These are phyloP conservation scores for Pseudopyricularia cyperi DNA, from an alignment of 2,329 filamentous ascomycete species.

Conservation along the genomic window DNA sequence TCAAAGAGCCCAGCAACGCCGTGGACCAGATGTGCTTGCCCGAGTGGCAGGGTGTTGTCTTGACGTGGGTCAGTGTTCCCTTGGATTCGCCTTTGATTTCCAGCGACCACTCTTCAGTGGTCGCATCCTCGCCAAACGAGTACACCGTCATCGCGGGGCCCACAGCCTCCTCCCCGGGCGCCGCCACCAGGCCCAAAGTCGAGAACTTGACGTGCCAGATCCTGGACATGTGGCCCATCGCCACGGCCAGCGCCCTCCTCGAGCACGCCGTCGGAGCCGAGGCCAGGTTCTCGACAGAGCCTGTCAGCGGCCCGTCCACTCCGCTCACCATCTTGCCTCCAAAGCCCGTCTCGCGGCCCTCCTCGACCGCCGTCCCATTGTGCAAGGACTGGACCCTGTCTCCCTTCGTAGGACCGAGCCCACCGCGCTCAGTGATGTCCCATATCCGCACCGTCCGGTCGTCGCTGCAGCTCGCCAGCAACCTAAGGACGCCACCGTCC, in stretches of 20 bases:
- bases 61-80: conserved; percentile 33
- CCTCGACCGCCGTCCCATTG: conserved; percentile 11
- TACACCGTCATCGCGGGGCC: conserved; percentile 31
- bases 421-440: conserved; percentile 53
- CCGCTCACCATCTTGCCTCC: conserved; percentile 21
- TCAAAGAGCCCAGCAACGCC: conserved; percentile 21
- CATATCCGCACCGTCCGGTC: conserved; percentile 83
- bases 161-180: not conserved
- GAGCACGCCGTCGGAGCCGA: conserved; percentile 14
- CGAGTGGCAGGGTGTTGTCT: conserved; percentile 51
- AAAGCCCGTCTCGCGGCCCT: conserved; percentile 50
- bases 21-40: conserved; percentile 90
- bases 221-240: conserved; percentile 76
- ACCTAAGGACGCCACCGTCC: conserved; percentile 24
- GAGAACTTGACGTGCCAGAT: conserved; percentile 76
- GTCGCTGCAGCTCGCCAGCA: conserved; percentile 90
- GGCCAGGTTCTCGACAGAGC: conserved; percentile 12
- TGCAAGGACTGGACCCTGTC: not conserved
- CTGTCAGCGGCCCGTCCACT: conserved; percentile 9
- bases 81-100: conserved; percentile 17
- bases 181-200: not conserved
- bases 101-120: conserved; percentile 58
- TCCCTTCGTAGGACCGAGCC: not conserved
- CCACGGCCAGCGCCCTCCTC: conserved; percentile 46
- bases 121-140: conserved; percentile 79